These are phyloP conservation scores for Helianthus tuberosus DNA, from an alignment of 129 eudicot genomes.

Conservation along the genomic window DNA sequence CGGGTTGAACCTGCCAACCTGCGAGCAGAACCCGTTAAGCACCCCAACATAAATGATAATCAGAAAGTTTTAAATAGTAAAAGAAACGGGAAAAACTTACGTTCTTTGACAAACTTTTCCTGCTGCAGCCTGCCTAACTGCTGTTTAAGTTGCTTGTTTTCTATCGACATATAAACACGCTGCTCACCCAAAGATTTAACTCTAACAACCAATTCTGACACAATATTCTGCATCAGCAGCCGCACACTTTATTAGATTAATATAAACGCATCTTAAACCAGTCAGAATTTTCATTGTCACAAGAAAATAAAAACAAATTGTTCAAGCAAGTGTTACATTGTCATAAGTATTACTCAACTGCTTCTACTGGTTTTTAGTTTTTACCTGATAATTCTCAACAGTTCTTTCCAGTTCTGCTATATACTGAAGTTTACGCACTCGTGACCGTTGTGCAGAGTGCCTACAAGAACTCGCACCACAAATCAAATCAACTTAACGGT, in stretches of 20 bases:
- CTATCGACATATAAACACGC: slow-evolving; percentile 60
- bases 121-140: slow-evolving; percentile 58
- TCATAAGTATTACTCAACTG: background rate
- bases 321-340: background rate
- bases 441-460: slow-evolving; percentile 80
- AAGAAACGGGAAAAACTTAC: slow-evolving; percentile 38
- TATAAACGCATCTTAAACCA: no score
- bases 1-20: no score
- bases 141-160: slow-evolving; percentile 70
- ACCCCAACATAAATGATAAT: no score
- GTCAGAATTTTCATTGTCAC: background rate
- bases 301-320: background rate
- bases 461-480: slow-evolving; percentile 40
- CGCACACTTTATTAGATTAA: background rate
- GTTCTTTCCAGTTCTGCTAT: slow-evolving; percentile 87
- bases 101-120: slow-evolving; percentile 61
- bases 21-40: no score
- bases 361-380: background rate
- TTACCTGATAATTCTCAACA: slow-evolving; percentile 63
- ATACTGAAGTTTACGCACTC: slow-evolving; percentile 78
- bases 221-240: slow-evolving; percentile 54
- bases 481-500: slow-evolving; percentile 9
- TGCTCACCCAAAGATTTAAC: slow-evolving; percentile 60
- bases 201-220: slow-evolving; percentile 61
- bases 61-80: background rate